Conservation (phyloP, 495 filamentous ascomycete species). For the Pseudevernia furfuracea region DNA sequence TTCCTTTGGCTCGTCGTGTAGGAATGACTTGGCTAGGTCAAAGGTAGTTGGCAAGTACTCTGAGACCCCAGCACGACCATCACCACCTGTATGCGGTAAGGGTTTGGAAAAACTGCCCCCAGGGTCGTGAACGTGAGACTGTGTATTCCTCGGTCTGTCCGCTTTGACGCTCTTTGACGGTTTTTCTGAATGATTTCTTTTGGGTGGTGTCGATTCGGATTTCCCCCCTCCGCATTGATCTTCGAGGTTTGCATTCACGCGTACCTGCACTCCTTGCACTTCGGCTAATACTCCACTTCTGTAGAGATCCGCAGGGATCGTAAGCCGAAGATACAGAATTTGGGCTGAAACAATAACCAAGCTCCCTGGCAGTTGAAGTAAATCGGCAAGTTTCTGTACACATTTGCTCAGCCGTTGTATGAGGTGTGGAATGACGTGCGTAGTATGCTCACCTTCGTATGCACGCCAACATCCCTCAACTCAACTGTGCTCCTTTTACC, state of each 20-base stretch:
- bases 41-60: conserved; percentile 64
- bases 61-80: conserved; percentile 18
- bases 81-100: conserved; percentile 15
- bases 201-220: not conserved
- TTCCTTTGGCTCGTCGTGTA: conserved; percentile 67
- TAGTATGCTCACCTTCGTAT: conserved; percentile 51
- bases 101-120: conserved; percentile 10
- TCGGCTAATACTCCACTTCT: conserved; percentile 70
- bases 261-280: conserved; percentile 66
- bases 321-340: conserved; percentile 62
- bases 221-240: not conserved
- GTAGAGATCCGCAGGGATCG: conserved; percentile 74
- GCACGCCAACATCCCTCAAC: conserved; percentile 70
- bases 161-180: conserved; percentile 11
- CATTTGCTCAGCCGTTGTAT: conserved; percentile 23
- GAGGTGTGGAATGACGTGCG: not conserved
- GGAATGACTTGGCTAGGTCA: conserved; percentile 79
- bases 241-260: conserved; percentile 27
- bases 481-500: conserved; percentile 72
- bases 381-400: conserved; percentile 60
- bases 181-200: not conserved
- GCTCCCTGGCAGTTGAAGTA: conserved; percentile 62
- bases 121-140: conserved; percentile 22
- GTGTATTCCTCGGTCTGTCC: conserved; percentile 16
- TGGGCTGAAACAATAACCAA: conserved; percentile 63